Percentiles rank a stretch among this genome's conserved stretches.
Evolutionary conservation across 2,329 filamentous ascomycete species (phyloP).

Genomic region (Mycosphaerella sp.): DNA sequence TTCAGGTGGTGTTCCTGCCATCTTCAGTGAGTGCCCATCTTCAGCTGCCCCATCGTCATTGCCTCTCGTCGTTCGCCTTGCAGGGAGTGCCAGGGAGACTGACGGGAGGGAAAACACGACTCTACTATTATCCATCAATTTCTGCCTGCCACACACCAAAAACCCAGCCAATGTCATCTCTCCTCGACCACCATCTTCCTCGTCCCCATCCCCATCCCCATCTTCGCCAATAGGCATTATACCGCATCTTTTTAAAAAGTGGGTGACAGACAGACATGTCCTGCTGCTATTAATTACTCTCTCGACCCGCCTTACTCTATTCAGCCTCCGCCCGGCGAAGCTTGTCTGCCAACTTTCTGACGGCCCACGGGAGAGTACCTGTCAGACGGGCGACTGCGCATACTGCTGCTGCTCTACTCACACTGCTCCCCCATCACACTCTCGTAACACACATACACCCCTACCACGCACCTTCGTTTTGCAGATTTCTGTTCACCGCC

Average conservation of each 20-base stretch:
- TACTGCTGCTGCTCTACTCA: neutral
- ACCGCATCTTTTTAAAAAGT: no score
- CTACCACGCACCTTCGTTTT: slow-evolving; percentile 2
- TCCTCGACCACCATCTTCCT: neutral
- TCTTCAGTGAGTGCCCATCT: no score
- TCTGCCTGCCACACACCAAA: neutral
- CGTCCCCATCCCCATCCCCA: no score
- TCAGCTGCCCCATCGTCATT: no score
- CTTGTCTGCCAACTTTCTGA: slow-evolving; percentile 8
- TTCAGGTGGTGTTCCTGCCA: neutral
- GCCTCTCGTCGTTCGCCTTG: no score
- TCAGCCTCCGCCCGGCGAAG: slow-evolving; percentile 5
- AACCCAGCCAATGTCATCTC: neutral
- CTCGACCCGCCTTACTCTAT: neutral
- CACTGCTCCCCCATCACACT: no score
- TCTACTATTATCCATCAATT: neutral
- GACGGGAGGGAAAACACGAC: no score
- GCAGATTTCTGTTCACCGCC: neutral
- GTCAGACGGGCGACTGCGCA: slow-evolving; percentile 4
- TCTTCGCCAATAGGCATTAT: no score
- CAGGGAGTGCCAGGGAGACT: no score
- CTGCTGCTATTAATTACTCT: no score
- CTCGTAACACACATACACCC: neutral
- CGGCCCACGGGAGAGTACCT: neutral
- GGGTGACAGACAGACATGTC: no score